These are phyloP conservation scores for Lasiodiplodia citricola DNA, from an alignment of 2,329 filamentous ascomycete species.

Conservation along the genomic window DNA sequence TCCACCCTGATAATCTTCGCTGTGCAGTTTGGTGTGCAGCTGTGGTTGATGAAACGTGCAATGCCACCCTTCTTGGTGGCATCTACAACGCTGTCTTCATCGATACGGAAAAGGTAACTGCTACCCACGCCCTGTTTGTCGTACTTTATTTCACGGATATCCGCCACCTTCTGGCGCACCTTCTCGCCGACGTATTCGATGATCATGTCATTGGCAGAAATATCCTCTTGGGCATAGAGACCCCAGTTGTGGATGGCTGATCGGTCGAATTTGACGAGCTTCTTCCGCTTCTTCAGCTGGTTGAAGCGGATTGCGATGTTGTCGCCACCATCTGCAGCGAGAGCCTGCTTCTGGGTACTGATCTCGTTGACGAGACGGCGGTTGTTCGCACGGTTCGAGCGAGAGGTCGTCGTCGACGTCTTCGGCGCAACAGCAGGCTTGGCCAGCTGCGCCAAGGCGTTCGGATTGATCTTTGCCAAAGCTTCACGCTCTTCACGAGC, in stretches of 20 bases:
- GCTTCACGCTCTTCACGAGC: slow-evolving; percentile 89
- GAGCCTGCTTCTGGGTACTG: slow-evolving; percentile 85
- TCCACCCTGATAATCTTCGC: slow-evolving; percentile 99
- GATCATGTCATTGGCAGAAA: slow-evolving; percentile 97
- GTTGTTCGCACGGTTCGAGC: slow-evolving; percentile 94
- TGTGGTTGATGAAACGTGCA: slow-evolving; percentile 98
- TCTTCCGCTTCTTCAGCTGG: slow-evolving; percentile 99
- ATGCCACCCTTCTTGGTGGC: slow-evolving; percentile 99
- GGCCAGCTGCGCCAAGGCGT: slow-evolving; percentile 68
- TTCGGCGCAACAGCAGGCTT: slow-evolving; percentile 71
- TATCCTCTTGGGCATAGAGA: slow-evolving; percentile 96
- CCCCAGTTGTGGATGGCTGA: slow-evolving; percentile 99
- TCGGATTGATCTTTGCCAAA: slow-evolving; percentile 65
- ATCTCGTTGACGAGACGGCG: slow-evolving; percentile 92
- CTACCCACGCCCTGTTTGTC: slow-evolving; percentile 96
- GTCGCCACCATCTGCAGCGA: slow-evolving; percentile 66
- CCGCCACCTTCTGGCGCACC: slow-evolving; percentile 95
- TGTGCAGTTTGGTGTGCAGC: slow-evolving; percentile 97
- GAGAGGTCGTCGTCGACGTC: slow-evolving; percentile 84
- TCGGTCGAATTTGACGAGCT: slow-evolving; percentile 95
- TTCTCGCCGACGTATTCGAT: slow-evolving; percentile 99
- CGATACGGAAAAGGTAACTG: slow-evolving; percentile 96
- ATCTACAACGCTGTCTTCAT: slow-evolving; percentile 96
- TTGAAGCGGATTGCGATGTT: slow-evolving; percentile 96
- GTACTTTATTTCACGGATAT: slow-evolving; percentile 89